Evolutionary conservation across 2,329 filamentous ascomycete genomes (phyloP).

Genomic region (Penicillium occitanis): DNA sequence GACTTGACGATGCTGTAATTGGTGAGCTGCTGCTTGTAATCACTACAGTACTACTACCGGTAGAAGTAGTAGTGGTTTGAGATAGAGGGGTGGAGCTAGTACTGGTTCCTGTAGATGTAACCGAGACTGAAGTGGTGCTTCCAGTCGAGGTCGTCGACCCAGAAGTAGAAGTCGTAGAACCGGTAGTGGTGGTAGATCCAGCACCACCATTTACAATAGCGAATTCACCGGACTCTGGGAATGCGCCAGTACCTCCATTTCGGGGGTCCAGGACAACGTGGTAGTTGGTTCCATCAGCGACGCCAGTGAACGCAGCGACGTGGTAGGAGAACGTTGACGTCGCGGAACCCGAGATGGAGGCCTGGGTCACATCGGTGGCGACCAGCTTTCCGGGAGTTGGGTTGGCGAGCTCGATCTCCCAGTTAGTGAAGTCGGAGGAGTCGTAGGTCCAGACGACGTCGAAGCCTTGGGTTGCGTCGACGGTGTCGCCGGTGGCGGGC

Average conservation of each 20-base stretch:
- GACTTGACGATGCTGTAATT: slow-evolving; percentile 11
- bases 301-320: slow-evolving; percentile 14
- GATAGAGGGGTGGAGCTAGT: slow-evolving; percentile 13
- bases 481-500: slow-evolving; percentile 15
- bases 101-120: slow-evolving; percentile 10
- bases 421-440: slow-evolving; percentile 19
- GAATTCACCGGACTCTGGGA: slow-evolving; percentile 18
- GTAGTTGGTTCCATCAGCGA: slow-evolving; percentile 16
- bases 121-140: not conserved
- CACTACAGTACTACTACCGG: not conserved
- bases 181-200: slow-evolving; percentile 5
- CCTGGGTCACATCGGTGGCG: slow-evolving; percentile 16
- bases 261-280: slow-evolving; percentile 19
- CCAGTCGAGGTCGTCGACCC: not conserved
- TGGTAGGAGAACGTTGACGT: slow-evolving; percentile 17
- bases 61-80: slow-evolving; percentile 9
- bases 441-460: slow-evolving; percentile 22
- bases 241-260: not conserved
- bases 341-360: not conserved
- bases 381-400: slow-evolving; percentile 11
- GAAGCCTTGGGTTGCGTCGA: slow-evolving; percentile 18
- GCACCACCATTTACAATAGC: slow-evolving; percentile 16
- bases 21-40: slow-evolving; percentile 16
- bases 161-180: not conserved
- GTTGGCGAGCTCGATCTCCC: slow-evolving; percentile 21